Evolutionary conservation across 1,284 basidiomycete genomes (phyloP).

Genomic region (Fomitopsis schrenkii): DNA sequence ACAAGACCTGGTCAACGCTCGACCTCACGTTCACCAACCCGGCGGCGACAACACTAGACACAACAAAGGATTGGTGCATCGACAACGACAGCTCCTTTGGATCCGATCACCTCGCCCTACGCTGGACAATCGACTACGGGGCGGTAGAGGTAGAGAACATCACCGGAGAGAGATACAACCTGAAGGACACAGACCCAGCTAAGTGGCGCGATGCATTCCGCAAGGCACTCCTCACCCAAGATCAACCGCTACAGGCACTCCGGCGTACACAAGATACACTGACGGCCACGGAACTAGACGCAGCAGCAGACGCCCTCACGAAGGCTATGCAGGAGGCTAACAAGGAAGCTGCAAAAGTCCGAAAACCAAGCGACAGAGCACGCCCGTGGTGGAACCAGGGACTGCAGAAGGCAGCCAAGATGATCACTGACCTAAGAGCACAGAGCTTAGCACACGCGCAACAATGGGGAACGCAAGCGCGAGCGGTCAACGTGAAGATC

Average conservation of each 20-base stretch:
- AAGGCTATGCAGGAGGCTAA: conserved; percentile 1
- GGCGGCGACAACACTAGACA: not conserved
- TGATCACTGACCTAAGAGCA: not conserved
- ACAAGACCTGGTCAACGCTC: not conserved
- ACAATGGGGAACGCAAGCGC: conserved; percentile 5
- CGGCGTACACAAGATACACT: not conserved
- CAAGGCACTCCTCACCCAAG: not conserved
- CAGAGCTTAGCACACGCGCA: conserved; percentile 3
- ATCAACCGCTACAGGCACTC: not conserved
- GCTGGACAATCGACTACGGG: conserved; percentile 5
- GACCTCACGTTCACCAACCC: conserved; percentile 5
- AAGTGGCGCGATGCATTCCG: conserved; percentile 5
- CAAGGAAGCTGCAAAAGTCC: not conserved
- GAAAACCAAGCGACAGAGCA: conserved; percentile 1
- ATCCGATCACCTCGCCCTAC: conserved; percentile 8
- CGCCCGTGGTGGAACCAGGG: conserved; percentile 2
- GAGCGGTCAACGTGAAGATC: not conserved
- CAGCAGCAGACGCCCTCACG: not conserved
- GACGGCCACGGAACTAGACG: not conserved
- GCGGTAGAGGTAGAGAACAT: conserved; percentile 1
- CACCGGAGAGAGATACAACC: conserved; percentile 5
- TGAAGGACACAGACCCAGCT: conserved; percentile 3
- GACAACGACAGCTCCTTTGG: not conserved
- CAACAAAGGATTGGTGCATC: not conserved
- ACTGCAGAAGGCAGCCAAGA: not conserved